phyloP scores from a whole-genome alignment of 345 rosid genomes.

The Garcia nutans region DNA sequence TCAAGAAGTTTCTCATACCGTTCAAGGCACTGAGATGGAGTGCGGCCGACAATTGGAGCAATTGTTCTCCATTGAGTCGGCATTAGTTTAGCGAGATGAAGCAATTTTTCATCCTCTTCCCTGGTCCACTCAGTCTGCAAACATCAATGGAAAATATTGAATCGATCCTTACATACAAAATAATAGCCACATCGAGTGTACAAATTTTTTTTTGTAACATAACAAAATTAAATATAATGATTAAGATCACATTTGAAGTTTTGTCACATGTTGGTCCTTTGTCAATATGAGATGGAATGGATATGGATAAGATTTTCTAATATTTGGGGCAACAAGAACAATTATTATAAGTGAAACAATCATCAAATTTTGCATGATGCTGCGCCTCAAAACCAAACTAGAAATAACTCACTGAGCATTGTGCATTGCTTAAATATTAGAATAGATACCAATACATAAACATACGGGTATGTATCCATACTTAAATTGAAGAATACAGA shows the following conservation, averaged over 20 bases:
- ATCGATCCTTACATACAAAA: background rate
- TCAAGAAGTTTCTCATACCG: constrained; percentile 96
- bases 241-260: background rate
- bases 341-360: background rate
- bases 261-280: background rate
- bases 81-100: constrained; percentile 97
- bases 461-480: background rate
- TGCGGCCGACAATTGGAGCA: constrained; percentile 98
- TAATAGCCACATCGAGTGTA: background rate
- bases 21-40: constrained; percentile 98
- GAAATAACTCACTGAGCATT: background rate
- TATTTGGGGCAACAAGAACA: background rate
- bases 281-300: background rate
- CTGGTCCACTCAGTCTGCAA: constrained; percentile 98
- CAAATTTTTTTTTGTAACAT: background rate
- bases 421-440: background rate
- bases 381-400: background rate
- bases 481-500: background rate
- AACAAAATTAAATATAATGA: background rate
- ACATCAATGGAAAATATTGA: constrained; percentile 4
- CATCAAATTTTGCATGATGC: background rate
- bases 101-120: constrained; percentile 98
- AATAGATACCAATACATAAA: too few species aligned
- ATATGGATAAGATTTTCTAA: background rate
- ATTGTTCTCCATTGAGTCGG: constrained; percentile 99